These are phyloP conservation scores for Dactylonectria macrodidyma DNA, from an alignment of 2,329 filamentous ascomycete genomes.

Conservation along the genomic window DNA sequence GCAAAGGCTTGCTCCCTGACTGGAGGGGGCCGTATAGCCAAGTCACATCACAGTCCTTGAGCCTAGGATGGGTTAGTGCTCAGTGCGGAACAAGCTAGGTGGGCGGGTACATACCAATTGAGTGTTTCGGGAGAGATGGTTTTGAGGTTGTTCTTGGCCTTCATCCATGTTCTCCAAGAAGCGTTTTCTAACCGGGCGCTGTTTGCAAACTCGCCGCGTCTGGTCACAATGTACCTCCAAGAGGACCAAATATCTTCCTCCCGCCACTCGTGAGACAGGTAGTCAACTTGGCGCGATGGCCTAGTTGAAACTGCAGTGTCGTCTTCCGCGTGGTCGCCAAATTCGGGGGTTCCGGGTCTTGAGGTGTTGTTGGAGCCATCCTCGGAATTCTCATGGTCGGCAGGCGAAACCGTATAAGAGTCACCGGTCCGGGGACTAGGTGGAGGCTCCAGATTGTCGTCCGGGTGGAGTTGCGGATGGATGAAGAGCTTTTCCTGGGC, in stretches of 20 bases:
- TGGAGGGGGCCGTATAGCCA: constrained; percentile 97
- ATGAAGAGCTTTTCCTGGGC: constrained; percentile 63
- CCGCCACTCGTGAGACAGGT: constrained; percentile 91
- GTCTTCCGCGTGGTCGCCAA: constrained; percentile 78
- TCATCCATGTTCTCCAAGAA: constrained; percentile 97
- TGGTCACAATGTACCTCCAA: constrained; percentile 92
- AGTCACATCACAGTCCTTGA: constrained; percentile 97
- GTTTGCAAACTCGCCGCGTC: constrained; percentile 84
- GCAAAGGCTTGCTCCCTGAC: constrained; percentile 73
- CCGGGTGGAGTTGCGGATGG: constrained; percentile 49
- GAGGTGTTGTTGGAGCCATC: constrained; percentile 57
- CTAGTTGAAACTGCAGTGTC: constrained; percentile 82
- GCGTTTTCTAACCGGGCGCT: constrained; percentile 91
- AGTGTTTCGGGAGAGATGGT: constrained; percentile 93
- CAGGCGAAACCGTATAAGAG: constrained; percentile 67
- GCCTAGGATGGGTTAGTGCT: constrained; percentile 68
- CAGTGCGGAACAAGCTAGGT: constrained; percentile 8
- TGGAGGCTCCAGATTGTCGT: constrained; percentile 64
- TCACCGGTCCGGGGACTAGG: constrained; percentile 65
- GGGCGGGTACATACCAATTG: constrained; percentile 78
- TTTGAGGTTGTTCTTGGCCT: constrained; percentile 87
- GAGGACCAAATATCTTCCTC: constrained; percentile 98
- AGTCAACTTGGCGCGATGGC: constrained; percentile 93
- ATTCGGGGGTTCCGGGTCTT: constrained; percentile 70
- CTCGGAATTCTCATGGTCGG: constrained; percentile 67